Evolutionary conservation across 768 basidiomycete species (phyloP).

Genomic region (Mycena chlorophos): DNA sequence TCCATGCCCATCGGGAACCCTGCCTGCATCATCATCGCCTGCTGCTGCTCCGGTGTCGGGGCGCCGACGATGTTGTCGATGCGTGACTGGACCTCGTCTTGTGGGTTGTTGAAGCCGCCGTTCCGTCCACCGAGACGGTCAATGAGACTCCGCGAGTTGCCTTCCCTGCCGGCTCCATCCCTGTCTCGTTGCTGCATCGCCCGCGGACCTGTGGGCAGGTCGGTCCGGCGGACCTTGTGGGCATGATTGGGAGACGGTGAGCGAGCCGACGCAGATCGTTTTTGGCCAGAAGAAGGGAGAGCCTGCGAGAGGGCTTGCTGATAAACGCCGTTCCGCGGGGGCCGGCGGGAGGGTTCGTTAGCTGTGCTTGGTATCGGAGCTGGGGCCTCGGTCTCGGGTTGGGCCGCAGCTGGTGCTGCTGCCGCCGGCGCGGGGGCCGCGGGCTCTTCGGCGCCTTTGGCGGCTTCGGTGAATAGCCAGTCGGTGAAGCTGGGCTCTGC

Average conservation of each 20-base stretch:
- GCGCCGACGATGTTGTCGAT: slow-evolving; percentile 75
- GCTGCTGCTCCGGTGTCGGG: slow-evolving; percentile 43
- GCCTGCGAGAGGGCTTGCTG: slow-evolving; percentile 75
- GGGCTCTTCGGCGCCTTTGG: slow-evolving; percentile 61
- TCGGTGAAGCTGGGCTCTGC: slow-evolving; percentile 81
- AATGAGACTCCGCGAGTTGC: slow-evolving; percentile 59
- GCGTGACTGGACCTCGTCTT: slow-evolving; percentile 75
- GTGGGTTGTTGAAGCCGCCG: slow-evolving; percentile 43
- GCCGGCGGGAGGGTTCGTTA: slow-evolving; percentile 34
- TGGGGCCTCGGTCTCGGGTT: slow-evolving; percentile 17
- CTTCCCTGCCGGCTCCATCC: slow-evolving; percentile 38
- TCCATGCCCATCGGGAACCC: slow-evolving; percentile 57
- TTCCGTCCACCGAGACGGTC: slow-evolving; percentile 75
- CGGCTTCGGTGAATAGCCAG: slow-evolving; percentile 84
- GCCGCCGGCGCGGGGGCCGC: slow-evolving; percentile 44
- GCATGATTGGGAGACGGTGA: slow-evolving; percentile 68
- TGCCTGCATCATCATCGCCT: slow-evolving; percentile 56
- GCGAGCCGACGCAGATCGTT: slow-evolving; percentile 63
- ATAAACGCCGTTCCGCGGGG: slow-evolving; percentile 60
- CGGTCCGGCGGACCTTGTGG: slow-evolving; percentile 70
- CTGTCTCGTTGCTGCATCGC: slow-evolving; percentile 56
- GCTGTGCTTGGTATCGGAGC: slow-evolving; percentile 8
- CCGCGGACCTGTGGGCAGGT: slow-evolving; percentile 82
- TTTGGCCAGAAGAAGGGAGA: slow-evolving; percentile 56
- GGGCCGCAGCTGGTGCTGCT: slow-evolving; percentile 26